Base-by-base conservation (phyloP, 2,329 filamentous ascomycete genomes). In the Aspergillus viridinutans region DNA sequence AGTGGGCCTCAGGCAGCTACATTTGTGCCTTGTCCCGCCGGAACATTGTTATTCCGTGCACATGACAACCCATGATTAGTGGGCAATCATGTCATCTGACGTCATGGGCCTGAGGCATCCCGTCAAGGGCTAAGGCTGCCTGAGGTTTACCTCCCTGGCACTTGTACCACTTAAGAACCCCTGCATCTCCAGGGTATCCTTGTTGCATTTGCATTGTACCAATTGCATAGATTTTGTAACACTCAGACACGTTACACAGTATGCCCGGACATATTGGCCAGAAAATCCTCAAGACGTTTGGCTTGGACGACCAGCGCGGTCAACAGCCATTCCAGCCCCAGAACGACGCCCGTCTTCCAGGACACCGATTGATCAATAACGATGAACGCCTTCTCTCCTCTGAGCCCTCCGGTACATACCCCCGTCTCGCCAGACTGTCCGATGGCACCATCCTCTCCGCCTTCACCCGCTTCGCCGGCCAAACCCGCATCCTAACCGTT, bases 381-480 rank as follows among this genome's bases (percentile, higher is more conserved):
- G 71, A 73, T 32, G 72, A 74, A 49, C 70, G 69, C 42, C 55
- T 61, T 23, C 59, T 75, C n/a, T 67, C 73, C 23, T 68, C 75
- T 6, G 67, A 75, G 47, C 64, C 69, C 2, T 64, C 64, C 10
- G 78, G 78, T 50, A 80, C 78, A 1, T 81, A 81, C 58, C 78
- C 79, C 1, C 79, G 79, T 12, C 71, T 81, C 4, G 74, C 75
- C 42, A 72, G 73, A 6, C 72, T 81, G 0, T 66, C 71, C 0
- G 78, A 81, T 53, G 78, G 78, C 29, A 72, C 74, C 5, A 72
- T 82, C n/a, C 70, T 81, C 1, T 74, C 75, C 32, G 73, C 72
- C n/a, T 78, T 75, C 52, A 81, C 79, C 0, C 72, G 72, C 17
- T 74, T 75, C 55, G 68, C 73, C 0, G 69, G 72, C 14, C 68